phyloP scores from a whole-genome alignment of 1,284 basidiomycete genomes.

The Nidula niveotomentosa region DNA sequence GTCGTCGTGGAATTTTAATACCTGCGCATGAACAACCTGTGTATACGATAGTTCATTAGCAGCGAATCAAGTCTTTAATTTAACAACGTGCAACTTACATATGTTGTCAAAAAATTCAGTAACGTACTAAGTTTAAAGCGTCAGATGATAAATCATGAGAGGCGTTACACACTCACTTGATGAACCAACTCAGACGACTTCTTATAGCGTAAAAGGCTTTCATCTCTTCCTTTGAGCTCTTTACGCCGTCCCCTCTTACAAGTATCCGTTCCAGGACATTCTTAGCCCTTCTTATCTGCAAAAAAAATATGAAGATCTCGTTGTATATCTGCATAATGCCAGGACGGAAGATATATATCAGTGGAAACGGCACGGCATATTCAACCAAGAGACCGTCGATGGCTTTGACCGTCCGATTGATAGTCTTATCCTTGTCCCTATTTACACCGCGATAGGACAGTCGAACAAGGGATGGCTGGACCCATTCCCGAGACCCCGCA shows the following conservation, averaged over 20 bases:
- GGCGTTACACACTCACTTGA: constrained; percentile 60
- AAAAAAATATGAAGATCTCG: constrained; percentile 73
- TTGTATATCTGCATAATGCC: constrained; percentile 60
- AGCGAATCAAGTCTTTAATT: background rate
- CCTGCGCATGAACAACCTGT: constrained; percentile 71
- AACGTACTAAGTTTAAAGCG: constrained; percentile 49
- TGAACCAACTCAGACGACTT: constrained; percentile 78
- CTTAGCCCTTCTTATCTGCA: constrained; percentile 77
- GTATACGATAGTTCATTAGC: constrained; percentile 1
- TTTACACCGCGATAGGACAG: constrained; percentile 56
- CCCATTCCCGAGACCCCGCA: constrained; percentile 47
- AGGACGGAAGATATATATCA: constrained; percentile 77
- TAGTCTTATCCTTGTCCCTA: constrained; percentile 39
- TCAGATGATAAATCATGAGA: no score
- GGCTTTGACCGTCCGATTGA: constrained; percentile 52
- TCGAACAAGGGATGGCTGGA: constrained; percentile 74
- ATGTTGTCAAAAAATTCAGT: constrained; percentile 71
- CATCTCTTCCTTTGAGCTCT: constrained; percentile 41
- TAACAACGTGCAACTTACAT: constrained; percentile 42
- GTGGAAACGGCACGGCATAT: constrained; percentile 80
- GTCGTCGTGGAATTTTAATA: constrained; percentile 54
- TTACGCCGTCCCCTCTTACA: constrained; percentile 44
- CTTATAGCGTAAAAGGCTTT: constrained; percentile 75
- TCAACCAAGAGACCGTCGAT: constrained; percentile 71
- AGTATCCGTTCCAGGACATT: constrained; percentile 67